Conservation (phyloP, 306 rosid genomes). For the Chamaecrista fasciculata region DNA sequence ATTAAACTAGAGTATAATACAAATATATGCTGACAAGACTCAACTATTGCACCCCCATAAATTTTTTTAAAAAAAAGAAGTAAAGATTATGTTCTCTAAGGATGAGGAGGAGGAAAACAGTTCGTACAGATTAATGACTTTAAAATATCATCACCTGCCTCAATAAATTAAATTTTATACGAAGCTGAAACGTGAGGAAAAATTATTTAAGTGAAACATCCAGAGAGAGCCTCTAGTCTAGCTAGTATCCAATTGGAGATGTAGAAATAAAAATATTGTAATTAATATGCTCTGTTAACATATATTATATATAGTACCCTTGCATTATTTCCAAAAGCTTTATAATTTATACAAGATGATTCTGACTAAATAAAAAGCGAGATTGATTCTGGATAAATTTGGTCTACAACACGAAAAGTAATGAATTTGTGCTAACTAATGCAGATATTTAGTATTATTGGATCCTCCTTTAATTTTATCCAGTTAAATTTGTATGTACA, state of each 20-base stretch:
- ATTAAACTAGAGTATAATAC: constrained; percentile 12
- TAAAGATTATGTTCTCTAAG: constrained; percentile 35
- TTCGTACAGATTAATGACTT: background rate
- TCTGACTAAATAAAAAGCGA: no score
- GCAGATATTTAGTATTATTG: constrained; percentile 3
- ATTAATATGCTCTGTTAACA: no score
- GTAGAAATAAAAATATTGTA: no score
- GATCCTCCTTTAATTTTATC: background rate
- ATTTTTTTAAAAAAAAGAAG: constrained; percentile 1
- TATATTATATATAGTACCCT: no score
- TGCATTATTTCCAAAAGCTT: no score
- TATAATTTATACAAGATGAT: no score
- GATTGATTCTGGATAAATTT: no score
- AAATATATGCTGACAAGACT: constrained; percentile 47
- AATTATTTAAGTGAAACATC: no score
- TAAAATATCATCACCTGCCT: background rate
- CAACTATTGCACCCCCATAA: constrained; percentile 31
- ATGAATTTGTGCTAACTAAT: no score
- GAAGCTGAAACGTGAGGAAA: constrained; percentile 23
- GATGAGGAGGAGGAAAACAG: constrained; percentile 33
- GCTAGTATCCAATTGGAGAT: background rate
- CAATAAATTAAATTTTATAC: background rate
- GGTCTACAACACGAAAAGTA: no score
- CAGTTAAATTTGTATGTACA: background rate
- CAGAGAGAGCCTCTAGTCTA: no score